Evolutionary conservation across 2,329 filamentous ascomycete species (phyloP), one percentile per base, ranked within the genome.

Genomic region (Onygenales sp.): DNA sequence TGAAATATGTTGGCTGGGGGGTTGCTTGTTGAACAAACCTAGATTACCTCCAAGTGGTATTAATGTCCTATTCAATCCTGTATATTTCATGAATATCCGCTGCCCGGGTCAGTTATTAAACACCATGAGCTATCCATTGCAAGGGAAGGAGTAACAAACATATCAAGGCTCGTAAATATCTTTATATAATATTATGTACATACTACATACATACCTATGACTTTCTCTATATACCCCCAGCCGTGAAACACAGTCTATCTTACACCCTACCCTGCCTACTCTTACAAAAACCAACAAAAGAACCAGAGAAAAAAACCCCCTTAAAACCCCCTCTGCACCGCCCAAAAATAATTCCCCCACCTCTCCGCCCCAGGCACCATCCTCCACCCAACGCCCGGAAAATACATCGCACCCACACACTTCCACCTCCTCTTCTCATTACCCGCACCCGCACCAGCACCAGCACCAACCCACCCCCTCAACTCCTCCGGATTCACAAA

Each of bases 301-400:
- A 21, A 37, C 21, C 21, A 36, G 17, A 42, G 10, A 37, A 21
- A 27, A n/a, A 2, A 13, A 17, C 2, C 17, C 32, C 14, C 11
- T 17, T 48, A 32, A 17, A 21, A 34, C 14, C 46, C 45, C 43
- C 75, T 85, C 71, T 84, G 81, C 43, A 95, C 84, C 7, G 82
- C 93, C 68, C 96, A 95, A 70, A 98, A 97, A 73, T 97, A 98
- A 69, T 98, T 98, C 8, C 92, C 92, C 64, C 88, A 82, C 64
- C 82, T 83, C 74, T 97, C 92, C 62, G 89, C 87, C 2, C 88
- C 87, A 27, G 72, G 69, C 4, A 96, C 84, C 67, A 88, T 82
- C 72, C 80, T 90, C 93, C 93, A 97, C 2, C 93, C 93, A 44
- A 95, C 54, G 0, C 88, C 90, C 0, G 93, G 93, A 52, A 97